Evolutionary conservation across 495 filamentous ascomycete genomes (phyloP).

Genomic region (Trichoderma erinaceum): DNA sequence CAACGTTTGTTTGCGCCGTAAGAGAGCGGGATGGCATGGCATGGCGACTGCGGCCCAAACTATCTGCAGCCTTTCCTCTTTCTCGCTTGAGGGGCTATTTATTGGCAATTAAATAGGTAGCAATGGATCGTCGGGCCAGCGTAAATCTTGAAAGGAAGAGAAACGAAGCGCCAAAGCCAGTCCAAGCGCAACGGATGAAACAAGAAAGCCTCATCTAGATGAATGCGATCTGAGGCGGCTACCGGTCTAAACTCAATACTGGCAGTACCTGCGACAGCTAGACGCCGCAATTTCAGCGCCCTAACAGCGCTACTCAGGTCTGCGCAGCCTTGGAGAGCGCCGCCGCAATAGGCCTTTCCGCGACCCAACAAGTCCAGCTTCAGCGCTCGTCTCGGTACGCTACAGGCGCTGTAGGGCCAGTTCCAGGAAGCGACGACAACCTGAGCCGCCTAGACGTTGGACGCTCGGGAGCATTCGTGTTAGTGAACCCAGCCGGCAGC

Average conservation of each 20-base stretch:
- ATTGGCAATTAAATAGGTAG: not conserved
- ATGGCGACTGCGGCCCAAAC: not conserved
- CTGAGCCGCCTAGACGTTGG: not conserved
- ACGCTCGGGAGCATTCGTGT: not conserved
- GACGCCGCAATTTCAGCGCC: not conserved
- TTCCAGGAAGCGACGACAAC: not conserved
- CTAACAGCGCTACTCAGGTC: not conserved
- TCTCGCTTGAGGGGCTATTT: not conserved
- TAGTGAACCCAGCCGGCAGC: constrained; percentile 15
- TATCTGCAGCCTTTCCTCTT: not conserved
- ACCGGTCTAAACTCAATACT: not conserved
- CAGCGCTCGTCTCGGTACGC: not conserved
- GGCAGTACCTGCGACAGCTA: not conserved
- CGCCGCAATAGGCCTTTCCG: not conserved
- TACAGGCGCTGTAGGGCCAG: not conserved
- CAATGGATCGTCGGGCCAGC: not conserved
- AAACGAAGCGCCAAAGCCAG: not conserved
- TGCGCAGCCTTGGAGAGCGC: not conserved
- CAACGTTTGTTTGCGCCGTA: not conserved
- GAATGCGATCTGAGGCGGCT: not conserved
- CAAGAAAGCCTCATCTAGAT: not conserved
- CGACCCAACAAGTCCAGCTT: not conserved
- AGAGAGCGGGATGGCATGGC: not conserved
- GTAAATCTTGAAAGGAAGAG: not conserved
- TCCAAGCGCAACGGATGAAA: not conserved